Conservation (phyloP, 2,329 filamentous ascomycete species). For the Xylariaceae sp. region DNA sequence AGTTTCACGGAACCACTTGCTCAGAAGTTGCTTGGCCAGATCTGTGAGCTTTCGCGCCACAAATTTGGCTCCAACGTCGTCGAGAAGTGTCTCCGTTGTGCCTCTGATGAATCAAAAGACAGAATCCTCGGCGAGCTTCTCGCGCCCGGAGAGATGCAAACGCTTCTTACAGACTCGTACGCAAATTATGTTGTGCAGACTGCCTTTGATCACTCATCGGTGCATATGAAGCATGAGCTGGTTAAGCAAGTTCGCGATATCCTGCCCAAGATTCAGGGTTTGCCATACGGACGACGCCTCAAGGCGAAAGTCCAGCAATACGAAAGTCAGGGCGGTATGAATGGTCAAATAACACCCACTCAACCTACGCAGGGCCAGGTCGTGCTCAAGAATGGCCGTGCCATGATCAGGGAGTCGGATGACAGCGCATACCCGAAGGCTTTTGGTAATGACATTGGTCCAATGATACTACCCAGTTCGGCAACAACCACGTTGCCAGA, state of each 20-base stretch:
- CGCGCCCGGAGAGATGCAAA: slow-evolving; percentile 70
- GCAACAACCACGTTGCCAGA: slow-evolving; percentile 31
- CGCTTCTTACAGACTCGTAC: slow-evolving; percentile 83
- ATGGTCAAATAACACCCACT: slow-evolving; percentile 47
- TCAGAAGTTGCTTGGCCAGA: slow-evolving; percentile 68
- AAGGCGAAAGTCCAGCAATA: slow-evolving; percentile 74
- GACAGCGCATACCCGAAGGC: slow-evolving; percentile 33
- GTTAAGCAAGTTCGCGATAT: slow-evolving; percentile 83
- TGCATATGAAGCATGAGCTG: slow-evolving; percentile 65
- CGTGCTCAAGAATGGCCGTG: slow-evolving; percentile 42
- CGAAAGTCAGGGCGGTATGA: slow-evolving; percentile 44
- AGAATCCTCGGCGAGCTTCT: slow-evolving; percentile 81
- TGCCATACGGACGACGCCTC: slow-evolving; percentile 90
- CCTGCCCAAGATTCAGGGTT: slow-evolving; percentile 77
- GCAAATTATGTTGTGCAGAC: slow-evolving; percentile 99
- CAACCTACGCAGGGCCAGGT: slow-evolving; percentile 53
- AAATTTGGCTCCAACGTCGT: slow-evolving; percentile 99
- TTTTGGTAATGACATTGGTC: slow-evolving; percentile 30
- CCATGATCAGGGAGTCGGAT: slow-evolving; percentile 37
- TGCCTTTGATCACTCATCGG: slow-evolving; percentile 78
- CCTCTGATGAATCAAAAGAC: slow-evolving; percentile 67
- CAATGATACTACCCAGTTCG: slow-evolving; percentile 34
- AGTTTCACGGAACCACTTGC: slow-evolving; percentile 87
- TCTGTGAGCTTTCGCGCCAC: slow-evolving; percentile 74
- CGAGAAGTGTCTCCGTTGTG: slow-evolving; percentile 89